Conservation (phyloP, 1,284 basidiomycete species). For the Vanrija humicola region DNA sequence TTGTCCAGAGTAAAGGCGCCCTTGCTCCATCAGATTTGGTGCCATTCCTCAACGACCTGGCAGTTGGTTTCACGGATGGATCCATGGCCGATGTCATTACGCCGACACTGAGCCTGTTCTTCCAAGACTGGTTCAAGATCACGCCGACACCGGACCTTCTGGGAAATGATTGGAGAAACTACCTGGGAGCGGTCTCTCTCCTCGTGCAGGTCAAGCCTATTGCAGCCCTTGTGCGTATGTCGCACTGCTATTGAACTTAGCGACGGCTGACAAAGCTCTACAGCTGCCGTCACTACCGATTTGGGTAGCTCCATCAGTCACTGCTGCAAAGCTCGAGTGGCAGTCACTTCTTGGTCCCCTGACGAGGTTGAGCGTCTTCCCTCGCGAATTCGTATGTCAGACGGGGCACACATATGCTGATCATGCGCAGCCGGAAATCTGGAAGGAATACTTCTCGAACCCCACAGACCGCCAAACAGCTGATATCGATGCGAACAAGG, state of each 20-base stretch:
- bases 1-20: conserved; percentile 9
- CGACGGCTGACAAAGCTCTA: conserved; percentile 3
- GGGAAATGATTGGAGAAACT: conserved; percentile 69
- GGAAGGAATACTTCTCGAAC: conserved; percentile 76
- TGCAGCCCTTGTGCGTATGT: conserved; percentile 59
- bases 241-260: not conserved
- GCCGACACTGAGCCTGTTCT: conserved; percentile 47
- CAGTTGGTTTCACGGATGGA: conserved; percentile 47
- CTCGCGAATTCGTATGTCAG: conserved; percentile 72
- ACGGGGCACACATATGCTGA: not conserved
- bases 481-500: conserved; percentile 78
- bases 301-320: conserved; percentile 44
- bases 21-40: conserved; percentile 47
- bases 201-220: conserved; percentile 78
- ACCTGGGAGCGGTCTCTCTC: conserved; percentile 74
- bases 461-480: conserved; percentile 66
- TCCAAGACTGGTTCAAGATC: conserved; percentile 49
- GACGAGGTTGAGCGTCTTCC: conserved; percentile 74
- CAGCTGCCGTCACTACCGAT: conserved; percentile 46
- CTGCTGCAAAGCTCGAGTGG: conserved; percentile 50
- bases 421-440: conserved; percentile 62
- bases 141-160: conserved; percentile 43
- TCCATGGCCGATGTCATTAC: conserved; percentile 51
- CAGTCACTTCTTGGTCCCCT: conserved; percentile 76
- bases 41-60: conserved; percentile 52